A percentile compares a stretch with the other conserved stretches of the same genome.
Conservation (phyloP, 352 stramenopile genomes). For the Phytopythium sindhum region DNA sequence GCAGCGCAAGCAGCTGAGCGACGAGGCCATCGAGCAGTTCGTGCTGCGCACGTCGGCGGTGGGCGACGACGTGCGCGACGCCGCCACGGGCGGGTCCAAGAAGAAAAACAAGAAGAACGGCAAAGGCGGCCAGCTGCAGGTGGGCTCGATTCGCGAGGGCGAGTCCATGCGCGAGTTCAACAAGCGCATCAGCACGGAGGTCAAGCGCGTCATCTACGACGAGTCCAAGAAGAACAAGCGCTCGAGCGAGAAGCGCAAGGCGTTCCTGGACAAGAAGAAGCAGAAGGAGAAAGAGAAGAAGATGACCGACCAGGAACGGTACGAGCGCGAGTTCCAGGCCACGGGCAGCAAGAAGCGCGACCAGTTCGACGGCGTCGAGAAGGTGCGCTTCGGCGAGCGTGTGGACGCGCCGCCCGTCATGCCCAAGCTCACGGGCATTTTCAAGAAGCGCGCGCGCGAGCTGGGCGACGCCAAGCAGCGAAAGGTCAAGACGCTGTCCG, state of each 20-base stretch:
- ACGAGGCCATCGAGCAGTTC: constrained; percentile 61
- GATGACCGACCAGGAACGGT: constrained; percentile 79
- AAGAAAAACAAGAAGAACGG: constrained; percentile 40
- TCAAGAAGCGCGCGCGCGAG: constrained; percentile 71
- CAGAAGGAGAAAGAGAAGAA: constrained; percentile 65
- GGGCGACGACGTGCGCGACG: constrained; percentile 16
- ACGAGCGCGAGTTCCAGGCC: constrained; percentile 72
- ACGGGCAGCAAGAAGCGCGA: constrained; percentile 68
- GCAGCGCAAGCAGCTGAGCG: constrained; percentile 58
- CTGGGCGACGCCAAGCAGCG: constrained; percentile 39
- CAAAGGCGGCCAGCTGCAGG: constrained; percentile 21
- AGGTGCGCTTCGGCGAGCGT: constrained; percentile 70
- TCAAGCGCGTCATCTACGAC: constrained; percentile 84
- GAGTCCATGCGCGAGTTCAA: constrained; percentile 85
- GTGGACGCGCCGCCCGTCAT: constrained; percentile 80
- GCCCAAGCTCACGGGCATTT: constrained; percentile 77
- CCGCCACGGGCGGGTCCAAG: constrained; percentile 11
- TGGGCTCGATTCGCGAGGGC: constrained; percentile 53
- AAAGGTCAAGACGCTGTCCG: constrained; percentile 18
- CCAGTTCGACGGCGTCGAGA: constrained; percentile 59
- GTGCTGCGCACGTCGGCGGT: constrained; percentile 52
- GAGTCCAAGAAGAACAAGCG: constrained; percentile 72
- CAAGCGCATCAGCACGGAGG: constrained; percentile 79
- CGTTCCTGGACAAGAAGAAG: constrained; percentile 76
- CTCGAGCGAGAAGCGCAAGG: constrained; percentile 75